phyloP scores from a whole-genome alignment of 192 early-diverging fungal species.

The Phycomyces nitens region DNA sequence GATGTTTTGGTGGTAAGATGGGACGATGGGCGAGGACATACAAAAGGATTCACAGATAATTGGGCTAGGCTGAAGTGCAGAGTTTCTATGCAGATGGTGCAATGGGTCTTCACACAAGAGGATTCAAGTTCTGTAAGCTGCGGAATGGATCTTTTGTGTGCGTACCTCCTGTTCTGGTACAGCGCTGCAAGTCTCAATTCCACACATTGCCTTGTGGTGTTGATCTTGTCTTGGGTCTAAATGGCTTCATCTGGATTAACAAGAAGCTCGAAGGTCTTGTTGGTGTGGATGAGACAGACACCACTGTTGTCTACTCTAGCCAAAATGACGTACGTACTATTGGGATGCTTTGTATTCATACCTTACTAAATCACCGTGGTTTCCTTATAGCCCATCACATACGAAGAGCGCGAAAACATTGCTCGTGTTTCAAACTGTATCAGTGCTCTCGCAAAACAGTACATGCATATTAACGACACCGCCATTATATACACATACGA shows the following conservation, averaged over 20 bases:
- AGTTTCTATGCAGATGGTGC: conserved; percentile 84
- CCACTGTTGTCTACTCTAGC: conserved; percentile 83
- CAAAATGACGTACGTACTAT: conserved; percentile 71
- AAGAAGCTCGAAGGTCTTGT: conserved; percentile 56
- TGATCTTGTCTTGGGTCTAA: conserved; percentile 90
- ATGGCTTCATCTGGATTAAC: conserved; percentile 95
- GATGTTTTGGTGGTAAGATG: conserved; percentile 79
- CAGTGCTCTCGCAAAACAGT: conserved; percentile 68
- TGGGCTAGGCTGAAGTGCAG: conserved; percentile 35
- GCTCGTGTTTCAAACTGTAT: conserved; percentile 91
- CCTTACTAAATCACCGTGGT: no score
- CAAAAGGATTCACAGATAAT: neutral
- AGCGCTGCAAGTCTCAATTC: conserved; percentile 94
- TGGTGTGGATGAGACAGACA: conserved; percentile 62
- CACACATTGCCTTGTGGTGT: conserved; percentile 87
- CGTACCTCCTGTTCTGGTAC: conserved; percentile 86
- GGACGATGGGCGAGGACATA: neutral
- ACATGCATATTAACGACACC: conserved; percentile 83
- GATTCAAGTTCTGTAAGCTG: conserved; percentile 69
- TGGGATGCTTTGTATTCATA: neutral
- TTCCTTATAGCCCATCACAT: conserved; percentile 55
- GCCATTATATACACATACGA: conserved; percentile 91
- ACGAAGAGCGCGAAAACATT: conserved; percentile 74
- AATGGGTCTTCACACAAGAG: conserved; percentile 85
- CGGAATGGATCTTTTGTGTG: conserved; percentile 68